Base-by-base conservation (phyloP, 1,284 basidiomycete genomes). In the Leccinum insigne region DNA sequence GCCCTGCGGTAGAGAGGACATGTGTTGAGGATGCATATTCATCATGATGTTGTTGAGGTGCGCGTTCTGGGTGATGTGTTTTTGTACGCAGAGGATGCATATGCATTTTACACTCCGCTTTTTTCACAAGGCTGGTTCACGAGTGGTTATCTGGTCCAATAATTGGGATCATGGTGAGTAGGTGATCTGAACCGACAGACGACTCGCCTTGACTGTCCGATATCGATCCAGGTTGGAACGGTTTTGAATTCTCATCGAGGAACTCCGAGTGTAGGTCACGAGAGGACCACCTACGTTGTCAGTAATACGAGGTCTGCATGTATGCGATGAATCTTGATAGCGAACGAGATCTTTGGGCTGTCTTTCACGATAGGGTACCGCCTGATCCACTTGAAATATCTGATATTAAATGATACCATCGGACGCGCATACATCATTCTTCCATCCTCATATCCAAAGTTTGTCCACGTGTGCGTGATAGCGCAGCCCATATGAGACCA, bases 401-500 rank as follows among this genome's bases (percentile, higher is more conserved):
- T 54, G 26, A 57, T 32, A 57, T 29, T 57, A 10, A 26, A 57
- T 32, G 11, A n/a, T 56, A 57, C 16, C 6, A 52, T 52, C 21
- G 6, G 49, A 52, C 11, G 11, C 21, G 49, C 49, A 26, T 26
- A 29, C 26, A 7, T 70, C 47, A 63, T 59, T 54, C 49, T 61
- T 64, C 32, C 57, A 56, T 64, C 4, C 1, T 44, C 26, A 21
- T 29, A 47, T 23, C 18, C 4, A 42, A 18, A 26, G 21, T 38
- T 38, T 61, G 64, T 11, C 60, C 56, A 8, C 75, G 77, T 11
- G 80, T 79, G 54, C 81, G 75, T 21, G 84, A 80, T 23, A 94
- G 75, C 7, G 93, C 81, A 18, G 89, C 87, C 23, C 85, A 86
- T 42, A 94, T 80, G 18, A 94, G 78, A 1, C 91, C 90, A 40